Percentiles rank a stretch among this genome's conserved stretches.
phyloP scores from a whole-genome alignment of 495 filamentous ascomycete genomes.

The Lasiosphaeria hispida region DNA sequence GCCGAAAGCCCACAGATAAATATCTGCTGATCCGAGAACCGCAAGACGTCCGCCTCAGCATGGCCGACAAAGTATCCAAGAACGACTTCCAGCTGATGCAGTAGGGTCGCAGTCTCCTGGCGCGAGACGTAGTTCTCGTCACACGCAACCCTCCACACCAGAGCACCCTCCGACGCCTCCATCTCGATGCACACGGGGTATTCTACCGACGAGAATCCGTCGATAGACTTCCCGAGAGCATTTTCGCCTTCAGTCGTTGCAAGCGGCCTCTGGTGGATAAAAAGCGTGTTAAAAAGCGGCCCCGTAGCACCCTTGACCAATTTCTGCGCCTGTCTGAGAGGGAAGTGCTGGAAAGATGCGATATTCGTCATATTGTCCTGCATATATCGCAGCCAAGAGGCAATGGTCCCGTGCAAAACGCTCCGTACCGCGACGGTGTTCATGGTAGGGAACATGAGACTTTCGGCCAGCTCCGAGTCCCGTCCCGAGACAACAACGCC shows the following conservation, averaged over 20 bases:
- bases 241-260: background rate
- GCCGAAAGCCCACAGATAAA: slow-evolving; percentile 53
- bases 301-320: slow-evolving; percentile 29
- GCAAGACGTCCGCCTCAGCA: slow-evolving; percentile 48
- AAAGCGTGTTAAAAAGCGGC: slow-evolving; percentile 64
- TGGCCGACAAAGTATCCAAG: slow-evolving; percentile 50
- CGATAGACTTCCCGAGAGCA: slow-evolving; percentile 51
- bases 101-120: slow-evolving; percentile 41
- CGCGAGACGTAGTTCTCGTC: slow-evolving; percentile 50
- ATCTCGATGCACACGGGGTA: slow-evolving; percentile 80
- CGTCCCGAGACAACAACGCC: slow-evolving; percentile 71
- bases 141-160: slow-evolving; percentile 70
- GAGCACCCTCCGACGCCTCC: slow-evolving; percentile 52
- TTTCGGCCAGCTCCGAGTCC: slow-evolving; percentile 54
- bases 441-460: slow-evolving; percentile 74
- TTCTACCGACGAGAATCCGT: slow-evolving; percentile 62
- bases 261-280: slow-evolving; percentile 58
- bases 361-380: slow-evolving; percentile 58
- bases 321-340: slow-evolving; percentile 60
- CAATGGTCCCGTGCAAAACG: slow-evolving; percentile 59
- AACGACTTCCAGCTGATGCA: slow-evolving; percentile 54
- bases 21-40: slow-evolving; percentile 43
- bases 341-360: slow-evolving; percentile 60
- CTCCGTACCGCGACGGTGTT: slow-evolving; percentile 67
- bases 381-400: slow-evolving; percentile 62